Percentiles rank a stretch among this genome's conserved stretches.
Conservation (phyloP, 768 basidiomycete genomes). For the Tephrocybe sp. region DNA sequence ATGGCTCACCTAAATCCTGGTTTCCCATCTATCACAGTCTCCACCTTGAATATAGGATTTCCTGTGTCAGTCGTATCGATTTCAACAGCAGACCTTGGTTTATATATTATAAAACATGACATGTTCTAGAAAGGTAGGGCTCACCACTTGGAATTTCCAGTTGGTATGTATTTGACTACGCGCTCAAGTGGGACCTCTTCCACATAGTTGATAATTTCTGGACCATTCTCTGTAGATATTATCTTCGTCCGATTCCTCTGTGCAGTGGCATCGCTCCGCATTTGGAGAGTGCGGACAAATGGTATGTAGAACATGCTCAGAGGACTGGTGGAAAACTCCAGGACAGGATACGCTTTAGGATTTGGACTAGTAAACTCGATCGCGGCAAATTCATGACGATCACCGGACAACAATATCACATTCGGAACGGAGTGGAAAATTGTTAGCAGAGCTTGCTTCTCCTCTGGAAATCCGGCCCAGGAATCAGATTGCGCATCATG, state of each 20-base stretch:
- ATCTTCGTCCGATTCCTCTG: constrained; percentile 29
- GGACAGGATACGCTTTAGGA: constrained; percentile 38
- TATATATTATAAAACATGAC: background rate
- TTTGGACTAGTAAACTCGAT: constrained; percentile 54
- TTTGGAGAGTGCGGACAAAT: constrained; percentile 50
- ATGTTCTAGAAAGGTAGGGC: constrained; percentile 11
- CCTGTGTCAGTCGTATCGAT: constrained; percentile 59
- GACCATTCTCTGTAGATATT: constrained; percentile 24
- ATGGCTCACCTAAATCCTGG: constrained; percentile 49
- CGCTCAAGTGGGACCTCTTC: constrained; percentile 52
- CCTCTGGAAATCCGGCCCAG: constrained; percentile 64
- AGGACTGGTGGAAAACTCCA: constrained; percentile 72
- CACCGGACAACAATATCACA: constrained; percentile 68
- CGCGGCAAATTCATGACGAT: constrained; percentile 79
- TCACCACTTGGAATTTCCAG: constrained; percentile 70
- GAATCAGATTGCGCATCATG: constrained; percentile 63
- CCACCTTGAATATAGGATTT: constrained; percentile 53
- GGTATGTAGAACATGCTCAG: constrained; percentile 72
- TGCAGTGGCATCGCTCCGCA: constrained; percentile 44
- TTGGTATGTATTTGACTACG: constrained; percentile 58
- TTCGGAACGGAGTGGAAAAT: constrained; percentile 69
- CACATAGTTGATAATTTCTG: constrained; percentile 20
- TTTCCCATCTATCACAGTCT: constrained; percentile 62
- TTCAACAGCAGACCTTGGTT: constrained; percentile 63
- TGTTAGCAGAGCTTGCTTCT: constrained; percentile 58